Conservation (phyloP, 345 rosid genomes). For the Camelina neglecta region DNA sequence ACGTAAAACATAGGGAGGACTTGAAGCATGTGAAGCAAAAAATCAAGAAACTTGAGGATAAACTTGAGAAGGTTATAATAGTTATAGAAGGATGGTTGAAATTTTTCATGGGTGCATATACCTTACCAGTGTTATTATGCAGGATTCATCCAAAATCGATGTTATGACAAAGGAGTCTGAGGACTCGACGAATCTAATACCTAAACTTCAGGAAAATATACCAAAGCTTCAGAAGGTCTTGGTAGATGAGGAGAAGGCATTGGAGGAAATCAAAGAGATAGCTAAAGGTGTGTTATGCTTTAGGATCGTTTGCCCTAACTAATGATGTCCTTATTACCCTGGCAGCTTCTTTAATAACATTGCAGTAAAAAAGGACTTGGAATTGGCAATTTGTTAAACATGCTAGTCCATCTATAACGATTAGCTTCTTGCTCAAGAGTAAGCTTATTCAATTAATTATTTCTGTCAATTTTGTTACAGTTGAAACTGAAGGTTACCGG, state of each 20-base stretch:
- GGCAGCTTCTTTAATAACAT: slow-evolving; percentile 5
- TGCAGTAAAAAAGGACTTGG: slow-evolving; percentile 11
- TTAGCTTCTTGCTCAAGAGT: not conserved
- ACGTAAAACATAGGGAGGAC: slow-evolving; percentile 89
- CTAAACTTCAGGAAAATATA: slow-evolving; percentile 76
- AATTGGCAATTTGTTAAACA: too few species aligned
- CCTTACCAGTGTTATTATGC: slow-evolving; percentile 45
- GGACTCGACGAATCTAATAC: slow-evolving; percentile 64
- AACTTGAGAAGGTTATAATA: slow-evolving; percentile 68
- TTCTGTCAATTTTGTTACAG: slow-evolving; percentile 53
- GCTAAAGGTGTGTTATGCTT: slow-evolving; percentile 65
- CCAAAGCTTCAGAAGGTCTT: slow-evolving; percentile 72
- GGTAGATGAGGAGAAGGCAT: slow-evolving; percentile 68
- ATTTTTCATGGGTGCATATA: slow-evolving; percentile 16
- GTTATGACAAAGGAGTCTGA: slow-evolving; percentile 69
- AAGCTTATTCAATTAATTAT: slow-evolving; percentile 22
- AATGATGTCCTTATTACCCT: slow-evolving; percentile 18
- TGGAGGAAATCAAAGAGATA: slow-evolving; percentile 79
- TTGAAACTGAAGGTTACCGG: slow-evolving; percentile 82
- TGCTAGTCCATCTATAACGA: not conserved
- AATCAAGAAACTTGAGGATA: slow-evolving; percentile 91
- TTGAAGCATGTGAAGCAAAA: slow-evolving; percentile 93
- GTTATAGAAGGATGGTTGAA: slow-evolving; percentile 30
- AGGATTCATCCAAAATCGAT: slow-evolving; percentile 78
- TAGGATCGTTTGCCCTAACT: slow-evolving; percentile 23